Evolutionary conservation across 83 land plant genomes (phyloP).

Genomic region (Picea abies): DNA sequence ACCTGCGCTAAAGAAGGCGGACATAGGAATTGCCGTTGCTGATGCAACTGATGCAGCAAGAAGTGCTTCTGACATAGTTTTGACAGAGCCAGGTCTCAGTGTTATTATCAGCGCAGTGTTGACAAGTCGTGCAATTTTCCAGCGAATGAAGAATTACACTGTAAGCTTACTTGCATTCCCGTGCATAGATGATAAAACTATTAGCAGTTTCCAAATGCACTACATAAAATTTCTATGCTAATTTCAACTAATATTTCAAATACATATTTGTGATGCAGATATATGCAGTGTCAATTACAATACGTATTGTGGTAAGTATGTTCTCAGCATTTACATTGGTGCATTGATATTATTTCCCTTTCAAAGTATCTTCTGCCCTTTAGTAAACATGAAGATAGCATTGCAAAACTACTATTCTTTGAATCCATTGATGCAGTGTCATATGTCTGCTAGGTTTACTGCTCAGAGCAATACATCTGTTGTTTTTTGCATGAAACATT

Average conservation of each 20-base stretch:
- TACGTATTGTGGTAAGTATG: conserved; percentile 76
- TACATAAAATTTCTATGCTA: background rate
- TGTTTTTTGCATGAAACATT: background rate
- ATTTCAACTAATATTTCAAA: conserved; percentile 1
- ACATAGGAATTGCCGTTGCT: conserved; percentile 79
- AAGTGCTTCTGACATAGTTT: conserved; percentile 78
- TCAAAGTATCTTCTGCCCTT: background rate
- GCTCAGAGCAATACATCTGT: too few relatives aligned
- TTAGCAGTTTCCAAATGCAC: too few relatives aligned
- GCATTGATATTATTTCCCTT: background rate
- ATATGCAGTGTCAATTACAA: conserved; percentile 84
- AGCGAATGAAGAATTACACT: conserved; percentile 79
- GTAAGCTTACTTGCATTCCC: conserved; percentile 16
- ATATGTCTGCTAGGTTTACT: background rate
- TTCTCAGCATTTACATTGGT: conserved; percentile 8
- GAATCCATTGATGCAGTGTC: background rate
- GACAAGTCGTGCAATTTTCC: conserved; percentile 79
- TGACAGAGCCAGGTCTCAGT: conserved; percentile 80
- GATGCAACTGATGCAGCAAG: conserved; percentile 85
- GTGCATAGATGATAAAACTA: conserved; percentile 1
- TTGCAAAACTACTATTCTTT: background rate
- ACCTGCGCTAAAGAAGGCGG: conserved; percentile 79
- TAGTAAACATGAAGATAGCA: background rate
- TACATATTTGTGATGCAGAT: conserved; percentile 44
- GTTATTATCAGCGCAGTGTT: conserved; percentile 79